Percentiles rank a stretch among this genome's conserved stretches.
Conservation (phyloP, 768 basidiomycete genomes). For the Asterophora lycoperdoides region DNA sequence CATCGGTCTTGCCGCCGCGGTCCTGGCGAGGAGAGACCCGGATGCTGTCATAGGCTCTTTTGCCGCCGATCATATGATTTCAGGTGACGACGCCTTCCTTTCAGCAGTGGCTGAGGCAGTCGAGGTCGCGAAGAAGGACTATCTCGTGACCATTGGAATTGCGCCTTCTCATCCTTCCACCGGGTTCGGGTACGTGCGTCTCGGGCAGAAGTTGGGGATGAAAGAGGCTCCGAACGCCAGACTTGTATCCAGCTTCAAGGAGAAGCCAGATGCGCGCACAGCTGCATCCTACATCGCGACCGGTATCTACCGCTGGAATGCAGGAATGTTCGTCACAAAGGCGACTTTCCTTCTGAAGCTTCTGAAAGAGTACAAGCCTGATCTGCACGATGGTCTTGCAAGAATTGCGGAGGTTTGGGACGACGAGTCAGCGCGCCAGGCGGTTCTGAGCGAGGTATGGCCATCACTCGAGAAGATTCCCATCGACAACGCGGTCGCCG, state of each 20-base stretch:
- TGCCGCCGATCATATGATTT: constrained; percentile 93
- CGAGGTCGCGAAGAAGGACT: constrained; percentile 72
- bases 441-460: constrained; percentile 69
- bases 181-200: constrained; percentile 82
- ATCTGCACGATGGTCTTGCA: constrained; percentile 59
- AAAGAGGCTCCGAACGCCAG: constrained; percentile 78
- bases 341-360: constrained; percentile 69
- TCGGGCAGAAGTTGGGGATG: constrained; percentile 68
- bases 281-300: constrained; percentile 84
- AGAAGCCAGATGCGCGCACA: constrained; percentile 86
- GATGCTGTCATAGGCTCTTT: constrained; percentile 83
- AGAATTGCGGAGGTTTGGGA: constrained; percentile 72
- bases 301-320: constrained; percentile 89
- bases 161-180: constrained; percentile 89
- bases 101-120: constrained; percentile 83
- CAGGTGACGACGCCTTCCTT: constrained; percentile 83
- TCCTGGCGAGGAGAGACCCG: constrained; percentile 71
- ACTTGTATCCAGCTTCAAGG: constrained; percentile 82
- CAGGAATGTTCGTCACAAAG: constrained; percentile 90
- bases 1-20: constrained; percentile 84
- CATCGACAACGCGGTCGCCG: constrained; percentile 86
- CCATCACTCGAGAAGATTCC: constrained; percentile 77
- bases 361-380: constrained; percentile 71
- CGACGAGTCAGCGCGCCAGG: constrained; percentile 50
- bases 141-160: constrained; percentile 86